Conservation (phyloP, 164 flowering plant species). For the Platanus orientalis region DNA sequence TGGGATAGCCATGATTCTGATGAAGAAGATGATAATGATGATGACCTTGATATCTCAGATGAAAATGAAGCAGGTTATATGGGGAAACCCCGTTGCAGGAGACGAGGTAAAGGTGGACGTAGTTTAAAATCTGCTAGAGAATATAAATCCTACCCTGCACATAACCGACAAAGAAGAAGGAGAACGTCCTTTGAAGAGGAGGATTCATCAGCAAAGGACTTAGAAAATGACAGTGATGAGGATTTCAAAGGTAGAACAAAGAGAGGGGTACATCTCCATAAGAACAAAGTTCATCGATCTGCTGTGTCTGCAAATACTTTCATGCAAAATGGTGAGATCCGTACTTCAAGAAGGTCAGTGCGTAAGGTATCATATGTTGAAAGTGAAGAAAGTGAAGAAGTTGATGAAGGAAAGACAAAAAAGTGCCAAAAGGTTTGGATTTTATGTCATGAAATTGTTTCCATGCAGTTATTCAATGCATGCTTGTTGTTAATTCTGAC, state of each 20-base stretch:
- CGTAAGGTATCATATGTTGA: conserved; percentile 95
- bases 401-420: conserved; percentile 65
- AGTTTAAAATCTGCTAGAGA: conserved; percentile 39
- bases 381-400: conserved; percentile 94
- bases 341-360: conserved; percentile 76
- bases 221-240: conserved; percentile 63
- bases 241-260: conserved; percentile 43
- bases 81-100: conserved; percentile 43
- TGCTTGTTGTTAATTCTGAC: background rate
- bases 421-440: conserved; percentile 65
- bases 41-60: conserved; percentile 65
- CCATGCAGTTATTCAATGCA: background rate
- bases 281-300: conserved; percentile 39
- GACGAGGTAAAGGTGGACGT: conserved; percentile 40
- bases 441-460: background rate
- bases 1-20: conserved; percentile 72
- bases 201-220: conserved; percentile 62
- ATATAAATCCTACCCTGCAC: conserved; percentile 34
- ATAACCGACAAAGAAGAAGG: conserved; percentile 48
- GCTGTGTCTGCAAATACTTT: conserved; percentile 25
- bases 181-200: conserved; percentile 57
- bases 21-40: conserved; percentile 61
- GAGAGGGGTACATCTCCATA: conserved; percentile 40
- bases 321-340: conserved; percentile 51
- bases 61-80: conserved; percentile 51